phyloP scores from a whole-genome alignment of 2,329 filamentous ascomycete genomes.

The Keithomyces neogunnii region DNA sequence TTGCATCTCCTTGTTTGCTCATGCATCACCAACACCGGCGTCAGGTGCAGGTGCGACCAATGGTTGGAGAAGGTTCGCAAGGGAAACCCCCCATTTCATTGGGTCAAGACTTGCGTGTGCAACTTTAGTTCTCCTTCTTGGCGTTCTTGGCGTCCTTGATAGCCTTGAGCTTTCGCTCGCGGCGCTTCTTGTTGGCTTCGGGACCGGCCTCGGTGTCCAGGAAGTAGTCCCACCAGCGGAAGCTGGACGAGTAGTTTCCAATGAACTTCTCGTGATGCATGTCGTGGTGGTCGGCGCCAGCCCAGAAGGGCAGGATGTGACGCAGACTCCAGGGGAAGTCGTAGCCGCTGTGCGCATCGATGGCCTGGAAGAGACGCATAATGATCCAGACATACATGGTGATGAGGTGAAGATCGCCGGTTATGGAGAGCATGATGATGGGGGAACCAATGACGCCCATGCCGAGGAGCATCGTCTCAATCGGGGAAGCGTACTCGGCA shows the following conservation, averaged over 20 bases:
- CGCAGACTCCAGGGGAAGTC: constrained; percentile 97
- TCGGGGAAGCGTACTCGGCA: constrained; percentile 94
- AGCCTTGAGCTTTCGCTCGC: constrained; percentile 64
- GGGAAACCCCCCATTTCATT: too few species aligned
- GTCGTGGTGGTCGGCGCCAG: constrained; percentile 93
- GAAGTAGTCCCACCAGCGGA: constrained; percentile 97
- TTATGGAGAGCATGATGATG: constrained; percentile 74
- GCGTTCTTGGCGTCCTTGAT: constrained; percentile 44
- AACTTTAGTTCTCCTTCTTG: constrained; percentile 58
- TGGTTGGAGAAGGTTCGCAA: too few species aligned
- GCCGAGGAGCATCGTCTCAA: constrained; percentile 92
- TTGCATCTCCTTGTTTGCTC: too few species aligned
- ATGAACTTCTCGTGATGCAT: constrained; percentile 98
- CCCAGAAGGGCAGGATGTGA: constrained; percentile 96
- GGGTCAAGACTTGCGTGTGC: too few species aligned
- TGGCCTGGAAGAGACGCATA: constrained; percentile 88
- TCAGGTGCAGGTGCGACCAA: too few species aligned
- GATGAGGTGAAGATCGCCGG: constrained; percentile 81
- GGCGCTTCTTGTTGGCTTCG: constrained; percentile 75
- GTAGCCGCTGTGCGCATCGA: constrained; percentile 95
- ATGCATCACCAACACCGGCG: too few species aligned
- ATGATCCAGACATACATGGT: constrained; percentile 99
- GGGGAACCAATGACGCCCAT: constrained; percentile 77
- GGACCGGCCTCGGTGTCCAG: constrained; percentile 90
- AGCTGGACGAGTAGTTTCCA: constrained; percentile 95